Evolutionary conservation across 2,329 filamentous ascomycete species (phyloP), one percentile per base, ranked within the genome.

Genomic region (Bertia moriformis): DNA sequence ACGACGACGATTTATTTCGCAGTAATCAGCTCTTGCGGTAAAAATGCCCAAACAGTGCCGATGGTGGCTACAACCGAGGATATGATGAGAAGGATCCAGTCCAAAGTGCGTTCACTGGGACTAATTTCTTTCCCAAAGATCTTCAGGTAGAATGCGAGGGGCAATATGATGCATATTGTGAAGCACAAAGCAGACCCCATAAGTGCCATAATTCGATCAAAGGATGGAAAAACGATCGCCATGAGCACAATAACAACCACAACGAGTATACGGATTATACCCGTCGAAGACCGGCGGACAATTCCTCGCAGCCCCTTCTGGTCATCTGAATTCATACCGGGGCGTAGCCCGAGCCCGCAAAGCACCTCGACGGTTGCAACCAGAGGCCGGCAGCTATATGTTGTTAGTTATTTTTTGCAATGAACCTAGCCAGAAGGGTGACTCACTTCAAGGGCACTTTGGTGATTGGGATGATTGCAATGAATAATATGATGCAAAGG

Each of bases 111-210:
- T 58, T 94, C 85, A 17, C 55, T 53, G 1, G 56, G 47, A 1
- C 66, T 61, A 36, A 95, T 73, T 43, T 89, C 78, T 38, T 75
- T 69, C 37, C 78, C 76, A 55, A 93, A 96, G 1, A 96, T 74
- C 60, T 88, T 93, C 41, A 96, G 62, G 52, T 96, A 87, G 54
- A 98, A 96, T 3, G 78, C 71, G 20, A 94, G 64, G 1, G 89
- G 91, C 38, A 98, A 66, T 57, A 93, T 87, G 46, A 96, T 78
- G 59, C 89, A 96, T 46, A 96, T 93, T 14, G 84, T 85, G 50
- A 94, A 94, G 61, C 89, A 95, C 14, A 94, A 70, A 3, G 87
- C 82, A 29, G 83, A 85, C 12, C 91, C 89, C 62, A 96, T 78
- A 44, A 94, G 78, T 3, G 83, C 83, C 78, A 93, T 93, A 52